phyloP scores from a whole-genome alignment of 2,329 filamentous ascomycete species.

The Talaromyces sp. region DNA sequence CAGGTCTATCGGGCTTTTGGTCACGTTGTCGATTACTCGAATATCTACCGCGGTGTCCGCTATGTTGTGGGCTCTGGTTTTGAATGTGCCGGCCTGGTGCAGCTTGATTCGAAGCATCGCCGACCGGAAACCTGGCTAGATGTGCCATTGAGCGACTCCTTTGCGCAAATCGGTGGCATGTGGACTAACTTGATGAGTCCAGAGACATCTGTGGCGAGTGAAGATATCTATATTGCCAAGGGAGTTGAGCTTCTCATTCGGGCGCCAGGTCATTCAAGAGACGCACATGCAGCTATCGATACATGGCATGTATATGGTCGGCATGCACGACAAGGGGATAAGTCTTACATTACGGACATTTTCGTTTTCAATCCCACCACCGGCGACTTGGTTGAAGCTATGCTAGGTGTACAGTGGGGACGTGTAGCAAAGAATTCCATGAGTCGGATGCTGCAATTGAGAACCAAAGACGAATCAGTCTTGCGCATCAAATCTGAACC shows the following conservation, averaged over 20 bases:
- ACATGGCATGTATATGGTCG: slow-evolving; percentile 33
- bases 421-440: slow-evolving; percentile 27
- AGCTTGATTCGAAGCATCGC: not conserved
- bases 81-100: not conserved
- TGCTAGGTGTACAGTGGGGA: slow-evolving; percentile 35
- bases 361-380: slow-evolving; percentile 36
- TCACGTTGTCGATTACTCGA: slow-evolving; percentile 21
- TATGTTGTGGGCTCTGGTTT: not conserved
- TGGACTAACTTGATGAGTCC: not conserved
- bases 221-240: slow-evolving; percentile 38
- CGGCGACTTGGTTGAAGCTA: slow-evolving; percentile 30
- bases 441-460: slow-evolving; percentile 14
- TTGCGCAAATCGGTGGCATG: not conserved
- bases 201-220: not conserved
- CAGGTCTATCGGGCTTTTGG: slow-evolving; percentile 26
- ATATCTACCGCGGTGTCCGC: not conserved
- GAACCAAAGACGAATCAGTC: not conserved
- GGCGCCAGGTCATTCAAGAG: slow-evolving; percentile 21
- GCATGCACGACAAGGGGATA: slow-evolving; percentile 24
- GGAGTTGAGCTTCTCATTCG: slow-evolving; percentile 35
- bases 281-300: slow-evolving; percentile 7
- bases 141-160: not conserved
- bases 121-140: not conserved
- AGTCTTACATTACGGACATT: slow-evolving; percentile 32
- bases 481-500: too few relatives aligned